A percentile compares a stretch with the other conserved stretches of the same genome.
These are phyloP conservation scores for Sporothrix schenckii DNA, from an alignment of 2,329 filamentous ascomycete genomes.

Conservation along the genomic window DNA sequence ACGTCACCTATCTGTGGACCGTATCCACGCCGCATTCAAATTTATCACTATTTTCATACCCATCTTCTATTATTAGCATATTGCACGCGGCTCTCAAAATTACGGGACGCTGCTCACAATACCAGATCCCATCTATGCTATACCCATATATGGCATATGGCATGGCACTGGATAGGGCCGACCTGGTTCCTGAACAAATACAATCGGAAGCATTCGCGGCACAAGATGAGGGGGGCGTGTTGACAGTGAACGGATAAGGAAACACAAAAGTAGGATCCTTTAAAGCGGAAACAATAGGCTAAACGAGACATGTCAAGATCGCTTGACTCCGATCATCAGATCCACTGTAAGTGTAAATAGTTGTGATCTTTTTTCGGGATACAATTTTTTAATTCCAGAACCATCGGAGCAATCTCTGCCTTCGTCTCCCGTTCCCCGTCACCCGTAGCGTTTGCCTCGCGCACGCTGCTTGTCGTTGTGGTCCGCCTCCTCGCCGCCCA, in stretches of 20 bases:
- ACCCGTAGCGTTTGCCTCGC: too few relatives aligned
- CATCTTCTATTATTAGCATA: slow-evolving; percentile 16
- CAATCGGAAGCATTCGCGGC: neutral
- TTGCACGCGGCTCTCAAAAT: slow-evolving; percentile 9
- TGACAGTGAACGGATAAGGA: neutral
- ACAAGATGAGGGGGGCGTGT: neutral
- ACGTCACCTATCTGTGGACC: too few relatives aligned
- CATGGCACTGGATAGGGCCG: neutral
- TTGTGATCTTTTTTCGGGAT: too few relatives aligned
- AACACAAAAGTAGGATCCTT: neutral
- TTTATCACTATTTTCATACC: neutral
- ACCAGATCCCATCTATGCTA: neutral
- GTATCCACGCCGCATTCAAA: neutral
- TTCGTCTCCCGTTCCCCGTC: neutral
- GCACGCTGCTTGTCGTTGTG: neutral
- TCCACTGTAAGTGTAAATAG: neutral
- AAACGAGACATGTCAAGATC: neutral
- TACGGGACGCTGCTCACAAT: neutral
- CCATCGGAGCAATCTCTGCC: neutral
- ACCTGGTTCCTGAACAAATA: slow-evolving; percentile 16
- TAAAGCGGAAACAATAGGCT: slow-evolving; percentile 24
- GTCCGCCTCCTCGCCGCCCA: neutral
- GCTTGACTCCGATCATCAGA: neutral
- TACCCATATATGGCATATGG: neutral
- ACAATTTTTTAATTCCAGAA: neutral